Evolutionary conservation across 805 yeast species (phyloP), one percentile per base, ranked within the genome.

Genomic region (Lipomyces orientalis): DNA sequence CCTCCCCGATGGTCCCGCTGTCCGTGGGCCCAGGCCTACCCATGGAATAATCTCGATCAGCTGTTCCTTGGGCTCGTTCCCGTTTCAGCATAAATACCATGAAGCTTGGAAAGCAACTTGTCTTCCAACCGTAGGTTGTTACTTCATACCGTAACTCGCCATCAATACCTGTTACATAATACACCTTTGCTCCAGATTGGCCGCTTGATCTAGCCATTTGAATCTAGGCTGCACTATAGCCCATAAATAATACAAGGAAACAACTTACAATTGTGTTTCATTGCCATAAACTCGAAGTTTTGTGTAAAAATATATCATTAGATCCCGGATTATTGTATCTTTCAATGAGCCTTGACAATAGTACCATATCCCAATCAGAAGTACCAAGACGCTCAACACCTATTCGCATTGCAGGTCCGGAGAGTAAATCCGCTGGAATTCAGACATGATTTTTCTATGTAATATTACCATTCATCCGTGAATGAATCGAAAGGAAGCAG

Each of bases 341-440:
- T 46, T 46, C 52, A 46, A 46, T 46, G 52, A 46, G 52, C 52
- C 52, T 46, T 46, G 52, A 46, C 52, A 46, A 46, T 46, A 46
- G 52, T 46, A 46, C 52, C 52, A 46, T 46, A 46, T 46, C 52
- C 52, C 52, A 46, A 46, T 46, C 52, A 46, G 52, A 46, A 46
- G 52, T 46, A 46, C 52, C 52, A 46, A 46, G 52, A 46, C 52
- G 52, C 52, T 46, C 52, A 46, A 46, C 52, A 46, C 52, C 52
- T 46, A 46, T 46, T 46, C 52, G 9, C 52, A 46, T 46, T 46
- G 52, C 52, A 46, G 52, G 52, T 46, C 52, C 52, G 52, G 52
- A 46, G 52, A 46, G 52, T 46, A 46, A 5, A 46, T 46, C 52
- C 52, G 52, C 52, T 46, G 52, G 52, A 46, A 46, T 46, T 46